Percentiles rank a stretch among this genome's conserved stretches.
Conservation (phyloP, 768 basidiomycete species). For the Boletus sp. region DNA sequence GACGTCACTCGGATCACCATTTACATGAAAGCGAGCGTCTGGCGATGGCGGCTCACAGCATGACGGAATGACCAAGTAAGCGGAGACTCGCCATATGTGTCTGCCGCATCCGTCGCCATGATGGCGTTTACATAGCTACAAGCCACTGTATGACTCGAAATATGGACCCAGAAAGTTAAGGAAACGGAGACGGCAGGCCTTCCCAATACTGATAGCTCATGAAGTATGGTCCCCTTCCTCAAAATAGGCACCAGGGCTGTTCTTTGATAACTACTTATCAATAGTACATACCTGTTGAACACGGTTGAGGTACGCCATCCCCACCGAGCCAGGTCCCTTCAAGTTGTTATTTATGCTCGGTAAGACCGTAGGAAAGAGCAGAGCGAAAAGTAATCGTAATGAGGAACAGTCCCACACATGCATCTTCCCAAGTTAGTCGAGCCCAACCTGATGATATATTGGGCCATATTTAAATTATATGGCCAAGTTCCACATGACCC, state of each 20-base stretch:
- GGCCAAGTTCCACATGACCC: neutral
- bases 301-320: neutral
- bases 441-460: no score
- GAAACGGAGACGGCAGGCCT: neutral
- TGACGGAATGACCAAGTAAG: neutral
- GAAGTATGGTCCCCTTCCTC: neutral
- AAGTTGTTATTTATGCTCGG: no score
- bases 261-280: neutral
- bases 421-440: no score
- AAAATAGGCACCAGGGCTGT: neutral
- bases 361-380: neutral
- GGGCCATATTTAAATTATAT: no score
- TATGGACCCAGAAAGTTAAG: neutral
- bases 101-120: neutral
- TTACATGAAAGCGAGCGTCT: neutral
- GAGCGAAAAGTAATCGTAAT: neutral
- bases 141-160: neutral
- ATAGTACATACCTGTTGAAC: neutral
- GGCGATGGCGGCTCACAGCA: neutral
- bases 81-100: neutral
- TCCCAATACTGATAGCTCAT: neutral
- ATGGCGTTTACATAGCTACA: neutral
- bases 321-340: neutral
- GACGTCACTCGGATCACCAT: constrained; percentile 1
- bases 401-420: no score